These are phyloP conservation scores for Globisporangium paddicum DNA, from an alignment of 352 stramenopile genomes.

Conservation along the genomic window DNA sequence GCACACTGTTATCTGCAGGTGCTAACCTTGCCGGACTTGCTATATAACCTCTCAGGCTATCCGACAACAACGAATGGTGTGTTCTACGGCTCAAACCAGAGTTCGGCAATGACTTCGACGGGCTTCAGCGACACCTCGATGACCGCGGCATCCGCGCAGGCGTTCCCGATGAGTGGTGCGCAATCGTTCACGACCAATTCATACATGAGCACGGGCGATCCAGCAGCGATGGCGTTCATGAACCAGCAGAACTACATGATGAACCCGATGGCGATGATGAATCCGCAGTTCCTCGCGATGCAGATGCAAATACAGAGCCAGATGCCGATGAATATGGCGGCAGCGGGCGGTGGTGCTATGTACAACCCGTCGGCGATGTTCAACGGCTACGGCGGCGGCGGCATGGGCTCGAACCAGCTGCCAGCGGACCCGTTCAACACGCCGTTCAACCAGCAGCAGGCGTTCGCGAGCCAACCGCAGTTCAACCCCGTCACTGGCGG, in stretches of 20 bases:
- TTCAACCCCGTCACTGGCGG: constrained; percentile 13
- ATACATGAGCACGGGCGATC: constrained; percentile 32
- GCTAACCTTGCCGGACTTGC: not conserved
- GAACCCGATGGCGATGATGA: constrained; percentile 44
- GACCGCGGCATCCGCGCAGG: constrained; percentile 17
- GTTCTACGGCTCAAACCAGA: constrained; percentile 14
- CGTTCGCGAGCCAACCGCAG: constrained; percentile 26
- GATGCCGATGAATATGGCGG: constrained; percentile 38
- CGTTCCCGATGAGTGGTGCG: constrained; percentile 27
- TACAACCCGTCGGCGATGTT: constrained; percentile 27
- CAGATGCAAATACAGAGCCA: constrained; percentile 50
- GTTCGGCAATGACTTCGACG: constrained; percentile 12
- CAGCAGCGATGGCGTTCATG: constrained; percentile 18
- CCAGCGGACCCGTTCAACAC: constrained; percentile 67
- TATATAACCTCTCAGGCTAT: not conserved
- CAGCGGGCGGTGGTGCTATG: constrained; percentile 22
- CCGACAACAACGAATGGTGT: not conserved
- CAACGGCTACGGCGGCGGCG: constrained; percentile 16
- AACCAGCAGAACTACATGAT: constrained; percentile 48
- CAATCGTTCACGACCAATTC: constrained; percentile 32
- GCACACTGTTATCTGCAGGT: not conserved
- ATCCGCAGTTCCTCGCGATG: constrained; percentile 52
- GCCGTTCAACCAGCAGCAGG: constrained; percentile 29
- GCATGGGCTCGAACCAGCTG: constrained; percentile 35
- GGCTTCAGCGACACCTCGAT: constrained; percentile 20